A percentile compares a stretch with the other conserved stretches of the same genome.
These are phyloP conservation scores for Maudiozyma bulderi DNA, from an alignment of 805 yeast genomes.

Conservation along the genomic window DNA sequence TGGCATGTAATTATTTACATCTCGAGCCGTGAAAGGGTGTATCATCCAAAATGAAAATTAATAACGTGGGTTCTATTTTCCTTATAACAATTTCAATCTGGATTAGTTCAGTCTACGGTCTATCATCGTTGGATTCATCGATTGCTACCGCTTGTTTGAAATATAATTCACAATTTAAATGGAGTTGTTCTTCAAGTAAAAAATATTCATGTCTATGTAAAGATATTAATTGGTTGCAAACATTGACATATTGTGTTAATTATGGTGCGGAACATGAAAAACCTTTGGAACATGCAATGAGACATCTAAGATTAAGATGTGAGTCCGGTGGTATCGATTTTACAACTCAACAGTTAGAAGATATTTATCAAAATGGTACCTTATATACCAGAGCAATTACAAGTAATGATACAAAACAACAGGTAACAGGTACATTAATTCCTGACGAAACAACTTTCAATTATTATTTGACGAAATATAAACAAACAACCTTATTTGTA, in stretches of 20 bases:
- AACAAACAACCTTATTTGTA: constrained; percentile 31
- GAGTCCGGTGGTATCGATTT: not conserved
- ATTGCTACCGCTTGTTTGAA: constrained; percentile 8
- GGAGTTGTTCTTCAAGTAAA: constrained; percentile 36
- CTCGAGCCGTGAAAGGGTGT: no score
- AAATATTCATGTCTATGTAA: constrained; percentile 34
- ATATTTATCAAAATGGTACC: constrained; percentile 31
- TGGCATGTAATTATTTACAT: no score
- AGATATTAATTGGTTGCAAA: constrained; percentile 36
- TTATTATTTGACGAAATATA: constrained; percentile 29
- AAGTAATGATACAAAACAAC: constrained; percentile 12
- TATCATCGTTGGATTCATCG: not conserved
- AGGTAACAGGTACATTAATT: constrained; percentile 28
- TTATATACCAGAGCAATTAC: constrained; percentile 26
- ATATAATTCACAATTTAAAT: constrained; percentile 31
- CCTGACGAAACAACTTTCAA: constrained; percentile 27
- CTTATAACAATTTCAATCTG: not conserved
- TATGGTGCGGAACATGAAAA: constrained; percentile 24
- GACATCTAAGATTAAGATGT: constrained; percentile 29
- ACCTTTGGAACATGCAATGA: constrained; percentile 32
- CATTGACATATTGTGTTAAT: constrained; percentile 35
- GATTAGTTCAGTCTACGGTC: not conserved
- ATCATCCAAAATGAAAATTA: not conserved
- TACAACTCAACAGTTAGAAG: constrained; percentile 10
- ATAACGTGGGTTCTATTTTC: not conserved